Base-by-base conservation (phyloP, 768 basidiomycete genomes). In the Paxillus involutus region DNA sequence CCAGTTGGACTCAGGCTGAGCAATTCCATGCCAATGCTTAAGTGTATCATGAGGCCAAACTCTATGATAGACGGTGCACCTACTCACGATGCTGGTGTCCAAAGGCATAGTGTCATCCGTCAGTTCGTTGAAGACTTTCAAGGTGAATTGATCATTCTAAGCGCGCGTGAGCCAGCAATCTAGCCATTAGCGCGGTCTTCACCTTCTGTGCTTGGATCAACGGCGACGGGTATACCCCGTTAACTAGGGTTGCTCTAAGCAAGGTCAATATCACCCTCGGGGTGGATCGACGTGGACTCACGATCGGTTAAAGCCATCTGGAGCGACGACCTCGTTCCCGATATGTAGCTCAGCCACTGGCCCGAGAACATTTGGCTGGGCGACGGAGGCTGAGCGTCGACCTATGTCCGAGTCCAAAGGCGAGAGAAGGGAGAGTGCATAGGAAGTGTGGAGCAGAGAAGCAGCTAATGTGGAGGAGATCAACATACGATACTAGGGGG, bases 221-320 rank as follows among this genome's bases (percentile, higher is more conserved):
- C 6, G 80, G 79, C 0, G 70, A 80, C 11, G 80, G 82, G 47
- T 75, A 78, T 30, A 63, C 67, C 2, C 77, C 77, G 30, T 73
- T 76, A 24, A 70, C 76, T 4, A 82, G 67, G 6, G 76, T 74
- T 2, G 79, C 68, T 21, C 77, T 79, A 12, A 6, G 14, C 40
- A 41, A 17, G 3, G 13, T 60, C 13, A 50, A 40, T 5, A 46
- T 8, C 3, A 8, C 10, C 19, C 32, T 3, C 21, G 14, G 6
- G 16, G 36, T 6, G 26, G 8, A 43, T 17, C 0, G 17, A 37
- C 10, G 24, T 12, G 17, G 13, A 60, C 60, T 55, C 17, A 77
- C 76, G 73, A 71, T 56, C 68, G 53, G 72, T 56, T 67, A 54
- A 72, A 81, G 37, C 81, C 80, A 68, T 82, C 82, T 4, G 82